Evolutionary conservation across 495 filamentous ascomycete species (phyloP).

Genomic region (Opeltia flavorubescens): DNA sequence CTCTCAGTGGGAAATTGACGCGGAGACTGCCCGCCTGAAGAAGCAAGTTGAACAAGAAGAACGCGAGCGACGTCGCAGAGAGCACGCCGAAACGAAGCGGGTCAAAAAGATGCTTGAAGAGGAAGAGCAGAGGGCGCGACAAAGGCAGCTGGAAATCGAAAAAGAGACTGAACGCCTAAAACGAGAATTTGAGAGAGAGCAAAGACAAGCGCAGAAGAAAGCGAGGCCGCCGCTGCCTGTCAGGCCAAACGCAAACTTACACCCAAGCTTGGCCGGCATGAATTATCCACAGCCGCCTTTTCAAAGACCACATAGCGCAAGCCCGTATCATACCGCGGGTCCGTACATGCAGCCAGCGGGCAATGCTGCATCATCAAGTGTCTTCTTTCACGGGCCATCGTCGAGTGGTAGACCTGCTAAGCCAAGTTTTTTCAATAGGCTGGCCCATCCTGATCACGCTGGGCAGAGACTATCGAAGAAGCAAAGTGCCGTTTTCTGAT

Average conservation of each 20-base stretch:
- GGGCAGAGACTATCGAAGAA: constrained; percentile 31
- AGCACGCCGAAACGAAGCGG: constrained; percentile 48
- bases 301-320: constrained; percentile 14
- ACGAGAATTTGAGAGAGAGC: constrained; percentile 52
- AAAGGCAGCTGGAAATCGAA: constrained; percentile 57
- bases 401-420: constrained; percentile 17
- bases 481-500: constrained; percentile 39
- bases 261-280: constrained; percentile 3
- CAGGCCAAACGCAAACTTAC: constrained; percentile 3
- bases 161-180: constrained; percentile 74
- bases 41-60: constrained; percentile 40
- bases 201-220: constrained; percentile 22
- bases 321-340: constrained; percentile 11
- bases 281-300: constrained; percentile 12
- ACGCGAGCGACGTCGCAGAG: constrained; percentile 37
- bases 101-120: constrained; percentile 65
- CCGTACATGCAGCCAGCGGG: constrained; percentile 19
- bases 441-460: constrained; percentile 21
- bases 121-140: constrained; percentile 54
- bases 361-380: constrained; percentile 1
- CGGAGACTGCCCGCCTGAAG: constrained; percentile 47
- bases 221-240: constrained; percentile 16
- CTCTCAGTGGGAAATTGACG: constrained; percentile 44
- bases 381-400: constrained; percentile 12
- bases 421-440: constrained; percentile 36